Conservation (phyloP, 306 rosid species). For the Vicia sativa region DNA sequence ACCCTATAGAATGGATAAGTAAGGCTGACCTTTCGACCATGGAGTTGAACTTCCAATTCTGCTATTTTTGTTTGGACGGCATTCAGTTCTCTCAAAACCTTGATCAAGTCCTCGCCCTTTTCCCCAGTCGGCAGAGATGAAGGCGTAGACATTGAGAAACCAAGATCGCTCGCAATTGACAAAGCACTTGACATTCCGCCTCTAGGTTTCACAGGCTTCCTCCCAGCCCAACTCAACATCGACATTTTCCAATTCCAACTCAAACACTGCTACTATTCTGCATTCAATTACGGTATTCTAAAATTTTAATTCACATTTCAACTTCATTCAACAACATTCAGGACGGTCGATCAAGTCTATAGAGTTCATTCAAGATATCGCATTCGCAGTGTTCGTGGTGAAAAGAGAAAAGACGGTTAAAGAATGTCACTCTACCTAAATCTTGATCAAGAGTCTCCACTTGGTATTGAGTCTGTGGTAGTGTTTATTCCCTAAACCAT, state of each 20-base stretch:
- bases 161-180: slow-evolving; percentile 87
- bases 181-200: slow-evolving; percentile 94
- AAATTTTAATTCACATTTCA: not conserved
- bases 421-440: not conserved
- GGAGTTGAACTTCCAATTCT: slow-evolving; percentile 92
- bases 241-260: slow-evolving; percentile 49
- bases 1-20: not conserved
- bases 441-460: not conserved
- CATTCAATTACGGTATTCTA: not conserved
- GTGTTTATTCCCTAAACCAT: too few relatives aligned
- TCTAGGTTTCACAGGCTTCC: slow-evolving; percentile 79
- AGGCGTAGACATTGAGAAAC: slow-evolving; percentile 68
- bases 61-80: slow-evolving; percentile 86
- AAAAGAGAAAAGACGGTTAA: not conserved
- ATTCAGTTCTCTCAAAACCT: slow-evolving; percentile 83
- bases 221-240: slow-evolving; percentile 83
- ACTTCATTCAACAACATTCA: not conserved
- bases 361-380: too few relatives aligned
- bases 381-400: too few relatives aligned
- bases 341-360: too few relatives aligned
- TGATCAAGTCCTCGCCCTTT: slow-evolving; percentile 81
- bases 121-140: slow-evolving; percentile 58
- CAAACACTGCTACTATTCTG: not conserved
- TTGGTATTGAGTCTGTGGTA: not conserved
- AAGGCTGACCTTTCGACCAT: slow-evolving; percentile 78